Evolutionary conservation across 768 basidiomycete genomes (phyloP), one percentile per base, ranked within the genome.

Genomic region (Boletus rubropictus): DNA sequence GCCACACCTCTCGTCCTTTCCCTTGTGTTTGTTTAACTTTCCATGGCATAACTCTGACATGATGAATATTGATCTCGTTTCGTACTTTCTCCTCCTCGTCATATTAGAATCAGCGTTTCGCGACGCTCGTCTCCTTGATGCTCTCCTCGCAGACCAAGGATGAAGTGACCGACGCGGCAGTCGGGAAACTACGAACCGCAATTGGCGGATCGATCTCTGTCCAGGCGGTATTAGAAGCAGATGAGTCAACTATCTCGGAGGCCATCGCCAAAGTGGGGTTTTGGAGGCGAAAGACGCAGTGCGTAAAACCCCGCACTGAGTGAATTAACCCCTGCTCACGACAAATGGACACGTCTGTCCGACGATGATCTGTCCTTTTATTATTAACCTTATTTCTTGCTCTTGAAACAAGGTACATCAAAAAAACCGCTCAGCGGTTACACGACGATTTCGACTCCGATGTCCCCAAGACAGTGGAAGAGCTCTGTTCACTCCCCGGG

Each of bases 111-210:
- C 76, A 79, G 41, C 83, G 94, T 3, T 87, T 90, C 50, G 76
- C 88, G 8, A 89, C 86, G 4, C 80, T 99, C 18, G 79, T 99
- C 7, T 90, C 93, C 3, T 74, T 99, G 37, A 96, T 97, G 91
- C 77, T 98, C 2, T 92, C 89, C 9, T 91, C 91, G 2, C 95
- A 98, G 63, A 97, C 95, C 4, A 97, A 94, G 58, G 93, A 95
- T 61, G 82, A 89, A 56, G 84, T 92, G 15, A 91, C 87, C 0
- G 80, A 87, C 46, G 79, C 84, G 0, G 94, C 94, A 0, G 79
- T 94, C 1, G 61, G 69, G 3, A 87, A 84, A 50, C 75, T 97
- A 2, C 82, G 91, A 15, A 60, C 63, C 2, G 79, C 81, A 0
- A 63, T 99, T 3, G 88, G 89, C 1, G 90, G 89, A 0, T 82